Conservation (phyloP, 163 green algal species). For the Scenedesmus sp. region DNA sequence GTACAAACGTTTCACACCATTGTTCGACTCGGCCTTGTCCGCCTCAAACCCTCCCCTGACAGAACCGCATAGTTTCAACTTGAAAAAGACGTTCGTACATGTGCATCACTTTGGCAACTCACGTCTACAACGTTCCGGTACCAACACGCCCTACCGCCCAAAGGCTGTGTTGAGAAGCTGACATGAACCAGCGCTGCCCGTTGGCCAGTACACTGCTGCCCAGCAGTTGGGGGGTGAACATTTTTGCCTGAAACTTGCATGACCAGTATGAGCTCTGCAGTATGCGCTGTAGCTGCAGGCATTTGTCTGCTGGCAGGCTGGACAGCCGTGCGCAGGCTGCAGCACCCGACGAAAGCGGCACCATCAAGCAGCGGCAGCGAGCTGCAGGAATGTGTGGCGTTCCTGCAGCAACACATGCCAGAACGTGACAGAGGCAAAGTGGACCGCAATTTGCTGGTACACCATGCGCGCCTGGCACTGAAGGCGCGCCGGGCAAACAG, state of each 20-base stretch:
- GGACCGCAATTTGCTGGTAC: background rate
- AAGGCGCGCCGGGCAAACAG: slow-evolving; percentile 46
- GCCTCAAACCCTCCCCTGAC: background rate
- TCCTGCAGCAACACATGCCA: slow-evolving; percentile 36
- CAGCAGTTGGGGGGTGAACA: background rate
- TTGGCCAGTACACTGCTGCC: background rate
- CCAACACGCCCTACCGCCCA: background rate
- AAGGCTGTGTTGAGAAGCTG: background rate
- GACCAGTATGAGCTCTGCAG: background rate
- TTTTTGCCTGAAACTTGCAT: background rate
- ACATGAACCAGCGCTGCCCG: background rate
- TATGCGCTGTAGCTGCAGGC: slow-evolving; percentile 6
- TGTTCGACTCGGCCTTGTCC: background rate
- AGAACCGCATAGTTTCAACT: slow-evolving; percentile 1
- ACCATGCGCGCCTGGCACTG: slow-evolving; percentile 45
- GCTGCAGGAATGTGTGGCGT: slow-evolving; percentile 5
- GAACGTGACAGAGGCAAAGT: slow-evolving; percentile 31
- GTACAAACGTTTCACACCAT: no score
- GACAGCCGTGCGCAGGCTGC: background rate
- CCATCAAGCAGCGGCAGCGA: background rate
- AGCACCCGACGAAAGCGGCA: background rate
- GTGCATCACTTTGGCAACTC: background rate
- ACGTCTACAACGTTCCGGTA: background rate
- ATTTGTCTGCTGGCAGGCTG: slow-evolving; percentile 15
- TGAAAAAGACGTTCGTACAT: background rate